These are phyloP conservation scores for Rhodosporidiobolus odoratus DNA, from an alignment of 768 basidiomycete genomes.

Conservation along the genomic window DNA sequence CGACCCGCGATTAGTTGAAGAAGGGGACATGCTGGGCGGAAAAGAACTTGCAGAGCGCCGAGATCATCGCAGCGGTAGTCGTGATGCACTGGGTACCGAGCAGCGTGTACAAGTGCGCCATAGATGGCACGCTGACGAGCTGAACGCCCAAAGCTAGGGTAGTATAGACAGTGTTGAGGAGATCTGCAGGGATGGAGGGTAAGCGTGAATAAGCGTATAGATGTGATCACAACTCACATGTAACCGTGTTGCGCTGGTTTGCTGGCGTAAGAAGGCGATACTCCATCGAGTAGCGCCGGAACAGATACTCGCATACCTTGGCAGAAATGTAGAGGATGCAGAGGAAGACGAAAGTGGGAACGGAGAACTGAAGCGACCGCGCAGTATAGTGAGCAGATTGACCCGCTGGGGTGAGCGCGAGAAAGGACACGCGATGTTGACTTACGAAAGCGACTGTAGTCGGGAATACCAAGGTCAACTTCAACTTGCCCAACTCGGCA, in stretches of 20 bases:
- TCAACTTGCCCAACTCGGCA: background rate
- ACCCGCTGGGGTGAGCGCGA: background rate
- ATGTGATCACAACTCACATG: background rate
- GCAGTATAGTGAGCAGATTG: too few species aligned
- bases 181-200: background rate
- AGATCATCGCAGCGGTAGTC: background rate
- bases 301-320: background rate
- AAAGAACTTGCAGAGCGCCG: background rate
- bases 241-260: constrained; percentile 7
- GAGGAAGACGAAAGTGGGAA: background rate
- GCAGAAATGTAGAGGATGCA: background rate
- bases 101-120: background rate
- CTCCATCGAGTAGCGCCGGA: background rate
- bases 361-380: background rate
- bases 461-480: background rate
- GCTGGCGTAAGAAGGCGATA: background rate
- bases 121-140: background rate
- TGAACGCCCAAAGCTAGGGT: background rate
- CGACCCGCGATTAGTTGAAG: background rate
- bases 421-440: too few species aligned
- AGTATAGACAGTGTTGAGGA: background rate
- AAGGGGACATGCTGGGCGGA: background rate
- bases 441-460: background rate
- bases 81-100: background rate
- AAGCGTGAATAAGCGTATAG: background rate